These are phyloP conservation scores for Ustilago crameri DNA, from an alignment of 1,284 basidiomycete genomes.

Conservation along the genomic window DNA sequence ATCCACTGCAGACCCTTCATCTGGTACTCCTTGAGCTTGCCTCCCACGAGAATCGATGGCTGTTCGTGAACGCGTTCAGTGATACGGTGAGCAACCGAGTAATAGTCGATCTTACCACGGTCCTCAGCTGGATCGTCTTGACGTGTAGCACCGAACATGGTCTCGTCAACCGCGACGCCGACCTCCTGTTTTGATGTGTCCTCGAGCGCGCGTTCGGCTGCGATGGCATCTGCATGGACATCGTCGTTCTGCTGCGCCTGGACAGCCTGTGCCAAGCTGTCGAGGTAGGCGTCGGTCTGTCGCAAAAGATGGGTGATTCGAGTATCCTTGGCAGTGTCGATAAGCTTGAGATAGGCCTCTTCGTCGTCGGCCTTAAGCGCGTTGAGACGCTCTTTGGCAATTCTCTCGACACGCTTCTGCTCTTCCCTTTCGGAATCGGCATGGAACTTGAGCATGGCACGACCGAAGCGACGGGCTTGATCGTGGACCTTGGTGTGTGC, in stretches of 20 bases:
- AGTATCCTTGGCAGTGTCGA: constrained; percentile 98
- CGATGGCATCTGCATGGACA: constrained; percentile 64
- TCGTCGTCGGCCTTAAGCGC: constrained; percentile 98
- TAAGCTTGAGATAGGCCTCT: constrained; percentile 98
- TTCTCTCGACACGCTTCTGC: constrained; percentile 82
- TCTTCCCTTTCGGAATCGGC: constrained; percentile 72
- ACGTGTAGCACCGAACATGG: constrained; percentile 86
- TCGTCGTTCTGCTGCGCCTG: constrained; percentile 89
- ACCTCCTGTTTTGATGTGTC: constrained; percentile 59
- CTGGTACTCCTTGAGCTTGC: constrained; percentile 67
- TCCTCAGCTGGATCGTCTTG: constrained; percentile 75
- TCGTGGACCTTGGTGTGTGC: constrained; percentile 73
- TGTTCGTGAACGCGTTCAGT: constrained; percentile 88
- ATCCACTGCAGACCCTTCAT: constrained; percentile 69
- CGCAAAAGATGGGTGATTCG: constrained; percentile 95
- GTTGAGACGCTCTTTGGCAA: constrained; percentile 97
- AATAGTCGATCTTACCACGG: constrained; percentile 86
- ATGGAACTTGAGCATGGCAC: constrained; percentile 70
- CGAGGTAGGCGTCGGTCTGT: constrained; percentile 94
- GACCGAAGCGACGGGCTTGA: constrained; percentile 70
- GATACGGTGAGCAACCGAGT: constrained; percentile 92
- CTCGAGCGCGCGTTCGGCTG: constrained; percentile 54
- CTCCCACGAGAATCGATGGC: constrained; percentile 79
- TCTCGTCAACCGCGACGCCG: constrained; percentile 77
- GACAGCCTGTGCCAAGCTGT: constrained; percentile 93